Evolutionary conservation across 768 basidiomycete species (phyloP).

Genomic region (Leccinum imitatum): DNA sequence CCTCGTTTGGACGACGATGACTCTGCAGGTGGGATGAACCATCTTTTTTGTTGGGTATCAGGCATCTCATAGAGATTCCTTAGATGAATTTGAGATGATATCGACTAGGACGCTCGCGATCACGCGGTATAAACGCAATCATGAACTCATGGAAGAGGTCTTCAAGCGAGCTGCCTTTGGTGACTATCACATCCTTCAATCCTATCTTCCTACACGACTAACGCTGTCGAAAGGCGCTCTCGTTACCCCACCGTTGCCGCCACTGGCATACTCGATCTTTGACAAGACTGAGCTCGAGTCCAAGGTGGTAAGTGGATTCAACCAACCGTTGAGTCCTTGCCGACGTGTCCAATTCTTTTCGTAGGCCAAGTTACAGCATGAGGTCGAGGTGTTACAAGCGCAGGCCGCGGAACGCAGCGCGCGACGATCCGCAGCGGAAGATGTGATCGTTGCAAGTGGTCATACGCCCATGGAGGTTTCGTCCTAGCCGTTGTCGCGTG

Average conservation of each 20-base stretch:
- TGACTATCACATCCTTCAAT: neutral
- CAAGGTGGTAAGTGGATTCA: conserved; percentile 46
- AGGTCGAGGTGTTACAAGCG: conserved; percentile 54
- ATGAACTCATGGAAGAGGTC: conserved; percentile 83
- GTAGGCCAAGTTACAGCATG: conserved; percentile 57
- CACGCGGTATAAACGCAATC: conserved; percentile 74
- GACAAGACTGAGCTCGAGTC: conserved; percentile 54
- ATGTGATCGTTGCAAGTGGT: conserved; percentile 31
- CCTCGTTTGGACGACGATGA: conserved; percentile 55
- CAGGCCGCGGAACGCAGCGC: conserved; percentile 47
- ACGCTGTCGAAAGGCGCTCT: conserved; percentile 40
- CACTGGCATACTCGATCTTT: conserved; percentile 63
- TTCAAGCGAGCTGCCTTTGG: conserved; percentile 74
- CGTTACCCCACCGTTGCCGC: conserved; percentile 36
- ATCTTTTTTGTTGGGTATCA: neutral
- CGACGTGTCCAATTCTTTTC: neutral
- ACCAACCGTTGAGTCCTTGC: neutral
- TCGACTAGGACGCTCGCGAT: conserved; percentile 71
- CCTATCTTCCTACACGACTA: neutral
- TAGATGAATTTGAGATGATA: conserved; percentile 68
- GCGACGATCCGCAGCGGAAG: conserved; percentile 29
- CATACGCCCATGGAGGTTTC: conserved; percentile 32
- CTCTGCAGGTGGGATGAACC: conserved; percentile 50
- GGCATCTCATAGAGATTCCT: neutral
- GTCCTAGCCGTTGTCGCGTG: conserved; percentile 7